These are phyloP conservation scores for Obelidium mucronatum DNA, from an alignment of 192 early-diverging fungal species.

Conservation along the genomic window DNA sequence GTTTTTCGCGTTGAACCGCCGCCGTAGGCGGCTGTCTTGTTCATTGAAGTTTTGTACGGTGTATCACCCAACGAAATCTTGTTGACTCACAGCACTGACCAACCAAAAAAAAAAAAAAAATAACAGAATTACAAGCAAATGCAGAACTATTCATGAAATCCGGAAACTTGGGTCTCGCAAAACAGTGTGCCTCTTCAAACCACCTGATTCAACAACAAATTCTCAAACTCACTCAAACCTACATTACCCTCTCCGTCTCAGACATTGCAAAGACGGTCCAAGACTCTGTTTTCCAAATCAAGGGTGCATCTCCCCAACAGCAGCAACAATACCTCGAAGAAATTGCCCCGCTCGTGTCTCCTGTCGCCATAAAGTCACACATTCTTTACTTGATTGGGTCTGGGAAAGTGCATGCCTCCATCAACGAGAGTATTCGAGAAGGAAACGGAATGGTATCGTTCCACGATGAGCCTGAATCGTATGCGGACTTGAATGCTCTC, in stretches of 20 bases:
- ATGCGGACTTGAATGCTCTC: conserved; percentile 49
- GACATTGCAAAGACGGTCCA: conserved; percentile 73
- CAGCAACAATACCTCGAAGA: not conserved
- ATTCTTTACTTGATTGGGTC: conserved; percentile 69
- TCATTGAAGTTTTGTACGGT: too few species aligned
- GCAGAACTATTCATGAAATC: conserved; percentile 46
- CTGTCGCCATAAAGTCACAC: conserved; percentile 57
- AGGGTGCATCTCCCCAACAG: conserved; percentile 28
- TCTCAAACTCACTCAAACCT: conserved; percentile 77
- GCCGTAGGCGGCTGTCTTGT: too few species aligned
- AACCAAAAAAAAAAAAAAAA: conserved; percentile 2
- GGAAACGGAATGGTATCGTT: conserved; percentile 73
- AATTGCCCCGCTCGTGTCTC: conserved; percentile 8
- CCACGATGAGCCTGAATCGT: conserved; percentile 64
- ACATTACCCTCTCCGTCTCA: conserved; percentile 73
- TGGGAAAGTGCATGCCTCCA: conserved; percentile 55
- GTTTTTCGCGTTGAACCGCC: too few species aligned
- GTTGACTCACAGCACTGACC: too few species aligned
- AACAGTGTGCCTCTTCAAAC: conserved; percentile 53
- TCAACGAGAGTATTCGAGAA: conserved; percentile 29
- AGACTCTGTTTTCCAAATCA: conserved; percentile 9
- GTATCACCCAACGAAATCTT: too few species aligned
- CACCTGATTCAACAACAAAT: conserved; percentile 64
- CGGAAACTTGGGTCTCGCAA: conserved; percentile 70
- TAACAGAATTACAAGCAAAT: conserved; percentile 51